Conservation (phyloP, 139 green algal genomes). For the Nannochloris sp. region DNA sequence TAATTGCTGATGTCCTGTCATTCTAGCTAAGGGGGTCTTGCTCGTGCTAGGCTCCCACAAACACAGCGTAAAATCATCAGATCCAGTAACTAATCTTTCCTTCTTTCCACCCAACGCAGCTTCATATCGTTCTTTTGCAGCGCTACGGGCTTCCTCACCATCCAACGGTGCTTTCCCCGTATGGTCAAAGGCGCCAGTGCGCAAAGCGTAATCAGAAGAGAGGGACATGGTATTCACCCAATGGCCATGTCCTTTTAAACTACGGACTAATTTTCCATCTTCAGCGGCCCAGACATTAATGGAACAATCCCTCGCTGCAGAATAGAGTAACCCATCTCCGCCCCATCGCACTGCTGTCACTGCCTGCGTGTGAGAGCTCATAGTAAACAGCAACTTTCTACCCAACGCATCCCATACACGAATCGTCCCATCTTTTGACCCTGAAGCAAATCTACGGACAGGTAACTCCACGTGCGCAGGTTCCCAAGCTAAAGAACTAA, state of each 20-base stretch:
- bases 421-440: slow-evolving; percentile 75
- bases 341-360: slow-evolving; percentile 87
- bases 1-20: slow-evolving; percentile 95
- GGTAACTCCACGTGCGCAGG: slow-evolving; percentile 80
- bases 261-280: slow-evolving; percentile 70
- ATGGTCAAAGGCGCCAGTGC: slow-evolving; percentile 89
- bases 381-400: slow-evolving; percentile 30
- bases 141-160: slow-evolving; percentile 26
- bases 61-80: slow-evolving; percentile 96
- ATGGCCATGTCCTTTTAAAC: slow-evolving; percentile 88
- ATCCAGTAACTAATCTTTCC: slow-evolving; percentile 88
- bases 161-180: slow-evolving; percentile 45
- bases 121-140: slow-evolving; percentile 58
- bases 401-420: slow-evolving; percentile 43
- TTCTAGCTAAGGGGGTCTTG: slow-evolving; percentile 63
- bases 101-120: slow-evolving; percentile 38
- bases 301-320: slow-evolving; percentile 64
- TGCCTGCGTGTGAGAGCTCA: slow-evolving; percentile 56
- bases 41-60: slow-evolving; percentile 76
- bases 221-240: slow-evolving; percentile 98
- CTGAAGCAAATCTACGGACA: slow-evolving; percentile 60
- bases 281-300: slow-evolving; percentile 85
- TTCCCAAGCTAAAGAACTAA: slow-evolving; percentile 89
- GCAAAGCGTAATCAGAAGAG: slow-evolving; percentile 70
- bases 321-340: slow-evolving; percentile 90